phyloP scores from a whole-genome alignment of 805 yeast genomes.

The Saturnispora galanensis region DNA sequence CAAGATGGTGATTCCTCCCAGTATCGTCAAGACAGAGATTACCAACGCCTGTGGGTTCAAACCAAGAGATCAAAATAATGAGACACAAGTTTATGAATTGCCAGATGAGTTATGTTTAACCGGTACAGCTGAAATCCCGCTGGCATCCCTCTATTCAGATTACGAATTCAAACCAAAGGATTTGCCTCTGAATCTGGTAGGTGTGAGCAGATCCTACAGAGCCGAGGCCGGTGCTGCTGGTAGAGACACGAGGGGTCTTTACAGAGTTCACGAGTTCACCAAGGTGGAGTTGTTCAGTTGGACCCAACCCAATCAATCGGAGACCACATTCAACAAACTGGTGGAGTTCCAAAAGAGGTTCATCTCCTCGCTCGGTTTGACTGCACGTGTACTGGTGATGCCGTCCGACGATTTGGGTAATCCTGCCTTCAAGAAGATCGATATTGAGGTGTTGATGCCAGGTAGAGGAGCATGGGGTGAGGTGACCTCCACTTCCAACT shows the following conservation, averaged over 20 bases:
- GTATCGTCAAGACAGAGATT: constrained; percentile 68
- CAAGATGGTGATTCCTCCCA: constrained; percentile 68
- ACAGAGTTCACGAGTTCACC: constrained; percentile 92
- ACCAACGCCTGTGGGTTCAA: constrained; percentile 88
- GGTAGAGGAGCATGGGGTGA: constrained; percentile 93
- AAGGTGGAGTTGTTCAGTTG: constrained; percentile 87
- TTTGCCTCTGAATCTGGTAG: constrained; percentile 57
- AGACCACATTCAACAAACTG: constrained; percentile 46
- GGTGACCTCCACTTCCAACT: constrained; percentile 81
- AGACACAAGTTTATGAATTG: constrained; percentile 72
- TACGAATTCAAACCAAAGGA: constrained; percentile 20
- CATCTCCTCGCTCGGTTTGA: constrained; percentile 57
- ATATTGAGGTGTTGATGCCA: constrained; percentile 98
- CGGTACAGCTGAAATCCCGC: constrained; percentile 93
- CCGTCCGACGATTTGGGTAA: constrained; percentile 88
- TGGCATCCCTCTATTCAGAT: constrained; percentile 70
- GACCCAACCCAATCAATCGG: constrained; percentile 38
- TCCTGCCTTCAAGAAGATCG: constrained; percentile 86
- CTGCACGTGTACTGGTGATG: constrained; percentile 78
- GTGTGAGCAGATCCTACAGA: constrained; percentile 77
- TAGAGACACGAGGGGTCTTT: constrained; percentile 80
- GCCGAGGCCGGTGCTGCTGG: constrained; percentile 99
- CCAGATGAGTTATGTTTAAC: constrained; percentile 51
- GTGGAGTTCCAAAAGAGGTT: constrained; percentile 56
- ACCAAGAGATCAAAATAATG: constrained; percentile 83